phyloP scores from a whole-genome alignment of 2,329 filamentous ascomycete genomes.

The Thielaviopsis musarum region DNA sequence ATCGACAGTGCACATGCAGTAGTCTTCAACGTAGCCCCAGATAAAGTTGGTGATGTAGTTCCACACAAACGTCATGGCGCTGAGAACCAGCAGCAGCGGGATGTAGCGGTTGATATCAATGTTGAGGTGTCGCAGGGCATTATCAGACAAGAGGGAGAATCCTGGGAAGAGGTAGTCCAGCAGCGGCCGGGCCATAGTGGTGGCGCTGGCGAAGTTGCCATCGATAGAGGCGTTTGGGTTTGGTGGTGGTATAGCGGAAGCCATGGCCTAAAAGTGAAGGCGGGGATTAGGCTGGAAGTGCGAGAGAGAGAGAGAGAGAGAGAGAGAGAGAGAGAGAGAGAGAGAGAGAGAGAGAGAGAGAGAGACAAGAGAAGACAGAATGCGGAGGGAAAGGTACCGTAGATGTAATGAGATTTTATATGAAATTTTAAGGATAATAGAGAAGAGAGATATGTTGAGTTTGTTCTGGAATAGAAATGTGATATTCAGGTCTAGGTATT shows the following conservation, averaged over 20 bases:
- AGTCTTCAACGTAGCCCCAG: conserved; percentile 29
- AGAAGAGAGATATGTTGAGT: no score
- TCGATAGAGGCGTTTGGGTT: neutral
- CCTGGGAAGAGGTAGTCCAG: conserved; percentile 51
- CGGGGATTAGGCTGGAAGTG: neutral
- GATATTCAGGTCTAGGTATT: no score
- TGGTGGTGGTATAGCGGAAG: neutral
- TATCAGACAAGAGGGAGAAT: conserved; percentile 39
- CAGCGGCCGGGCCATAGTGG: conserved; percentile 18
- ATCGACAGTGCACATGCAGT: conserved; percentile 49
- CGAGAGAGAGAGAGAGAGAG: neutral
- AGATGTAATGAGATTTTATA: no score
- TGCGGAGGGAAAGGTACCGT: no score
- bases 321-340: neutral
- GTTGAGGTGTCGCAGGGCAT: conserved; percentile 37
- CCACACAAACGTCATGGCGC: conserved; percentile 32
- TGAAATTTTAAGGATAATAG: no score
- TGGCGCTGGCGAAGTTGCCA: neutral
- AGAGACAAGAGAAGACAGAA: no score
- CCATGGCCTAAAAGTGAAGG: neutral
- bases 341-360: no score
- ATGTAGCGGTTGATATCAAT: conserved; percentile 48
- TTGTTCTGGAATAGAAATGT: no score
- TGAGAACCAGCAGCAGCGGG: conserved; percentile 34
- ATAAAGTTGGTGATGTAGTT: conserved; percentile 34